A percentile compares a stretch with the other conserved stretches of the same genome.
These are phyloP conservation scores for Acanthamoeba culbertsoni DNA, from an alignment of 208 protist genomes.

Conservation along the genomic window DNA sequence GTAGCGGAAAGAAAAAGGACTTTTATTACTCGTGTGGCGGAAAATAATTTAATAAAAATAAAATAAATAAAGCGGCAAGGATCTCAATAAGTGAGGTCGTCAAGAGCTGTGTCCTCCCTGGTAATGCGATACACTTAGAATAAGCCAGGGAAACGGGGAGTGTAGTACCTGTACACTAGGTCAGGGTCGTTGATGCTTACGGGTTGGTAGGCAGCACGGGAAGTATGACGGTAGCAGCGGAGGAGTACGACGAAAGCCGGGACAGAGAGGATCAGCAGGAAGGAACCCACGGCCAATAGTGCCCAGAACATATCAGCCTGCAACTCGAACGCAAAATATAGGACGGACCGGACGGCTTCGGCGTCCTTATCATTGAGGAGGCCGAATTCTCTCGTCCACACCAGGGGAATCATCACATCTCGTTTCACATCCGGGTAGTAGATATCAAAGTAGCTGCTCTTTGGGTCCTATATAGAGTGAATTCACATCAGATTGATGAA, in stretches of 20 bases:
- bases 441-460: not conserved
- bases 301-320: not conserved
- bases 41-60: not conserved
- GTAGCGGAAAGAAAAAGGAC: not conserved
- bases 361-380: slow-evolving; percentile 8
- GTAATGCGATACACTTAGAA: not conserved
- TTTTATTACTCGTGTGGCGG: too few relatives aligned
- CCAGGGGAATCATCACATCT: slow-evolving; percentile 15
- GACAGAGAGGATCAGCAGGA: not conserved
- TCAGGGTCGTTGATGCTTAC: not conserved
- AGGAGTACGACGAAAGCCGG: not conserved
- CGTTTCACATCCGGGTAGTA: not conserved
- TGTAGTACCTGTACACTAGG: not conserved
- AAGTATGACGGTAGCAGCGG: not conserved
- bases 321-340: not conserved
- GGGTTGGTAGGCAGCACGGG: not conserved
- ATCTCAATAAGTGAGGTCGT: not conserved
- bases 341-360: not conserved
- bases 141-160: not conserved
- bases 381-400: slow-evolving; percentile 10
- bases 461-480: slow-evolving; percentile 17
- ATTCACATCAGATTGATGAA: too few relatives aligned
- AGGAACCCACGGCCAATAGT: not conserved
- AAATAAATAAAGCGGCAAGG: not conserved
- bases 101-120: not conserved